Percentiles rank a stretch among this genome's conserved stretches.
phyloP scores from a whole-genome alignment of 73 alveolate genomes.

The Tetrahymena elliotti region DNA sequence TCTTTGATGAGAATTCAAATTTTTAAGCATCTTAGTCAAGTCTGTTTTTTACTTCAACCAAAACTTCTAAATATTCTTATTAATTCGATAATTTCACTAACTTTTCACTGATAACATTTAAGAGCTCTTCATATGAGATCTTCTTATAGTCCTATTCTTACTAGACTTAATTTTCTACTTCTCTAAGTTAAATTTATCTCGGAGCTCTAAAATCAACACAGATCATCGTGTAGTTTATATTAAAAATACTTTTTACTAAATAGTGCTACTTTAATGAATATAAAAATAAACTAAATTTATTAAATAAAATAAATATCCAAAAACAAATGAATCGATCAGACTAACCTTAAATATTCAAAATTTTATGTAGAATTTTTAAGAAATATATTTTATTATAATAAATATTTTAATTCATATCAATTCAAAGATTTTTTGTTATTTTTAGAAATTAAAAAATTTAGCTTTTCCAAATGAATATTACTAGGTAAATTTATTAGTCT shows the following conservation, averaged over 20 bases:
- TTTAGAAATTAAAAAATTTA: no score
- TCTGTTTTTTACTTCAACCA: neutral
- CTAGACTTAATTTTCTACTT: neutral
- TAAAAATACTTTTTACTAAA: neutral
- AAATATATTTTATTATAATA: no score
- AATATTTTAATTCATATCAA: no score
- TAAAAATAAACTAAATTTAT: neutral
- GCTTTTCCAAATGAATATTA: no score
- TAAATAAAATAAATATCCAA: neutral
- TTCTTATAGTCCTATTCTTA: neutral
- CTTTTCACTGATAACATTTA: neutral
- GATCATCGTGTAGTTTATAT: neutral
- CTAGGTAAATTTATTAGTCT: no score
- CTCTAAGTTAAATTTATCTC: neutral
- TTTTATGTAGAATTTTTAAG: no score
- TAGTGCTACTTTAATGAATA: neutral
- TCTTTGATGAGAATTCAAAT: neutral
- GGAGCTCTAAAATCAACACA: neutral
- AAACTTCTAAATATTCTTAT: neutral
- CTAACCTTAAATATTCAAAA: neutral
- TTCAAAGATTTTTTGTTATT: no score
- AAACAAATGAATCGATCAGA: neutral
- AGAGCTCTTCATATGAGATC: neutral
- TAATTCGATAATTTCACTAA: neutral
- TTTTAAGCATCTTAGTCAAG: neutral